Base-by-base conservation (phyloP, 2,329 filamentous ascomycete genomes). In the Fonsecaea nubica region DNA sequence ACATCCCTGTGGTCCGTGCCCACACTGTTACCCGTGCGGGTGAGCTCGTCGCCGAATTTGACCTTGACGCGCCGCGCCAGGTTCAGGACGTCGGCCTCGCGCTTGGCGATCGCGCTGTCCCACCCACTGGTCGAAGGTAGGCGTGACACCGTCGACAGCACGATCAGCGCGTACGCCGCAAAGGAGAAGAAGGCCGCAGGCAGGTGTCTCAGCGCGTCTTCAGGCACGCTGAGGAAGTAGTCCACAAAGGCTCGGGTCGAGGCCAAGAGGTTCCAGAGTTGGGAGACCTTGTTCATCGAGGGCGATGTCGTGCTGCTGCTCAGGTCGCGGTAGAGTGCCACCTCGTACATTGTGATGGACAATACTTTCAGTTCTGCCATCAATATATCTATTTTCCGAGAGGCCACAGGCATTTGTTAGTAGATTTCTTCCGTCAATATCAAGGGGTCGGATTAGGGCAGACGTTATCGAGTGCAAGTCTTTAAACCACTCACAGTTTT, bases 241-340 rank as follows among this genome's bases (percentile, higher is more conserved):
- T 40, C 21, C 48, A 64, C 9, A 32, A 59, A 59, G 13, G 15
- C 45, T 5, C 55, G 62, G 4, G 55, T 35, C 50, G 62, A 59
- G 21, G 45, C 59, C 55, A 64, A n/a, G 5, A 64, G 56, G 21
- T 64, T 38, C 62, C 62, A 64, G 7, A 64, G 45, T 18, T 64
- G 62, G 8, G 50, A 59, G 9, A 21, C 40, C 12, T 45, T 15
- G 7, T 4, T 18, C 38, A 45, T 33, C 25, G 33, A 42, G 6
- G 12, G 33, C 0, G 42, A 8, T 18, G 33, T 38, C 7, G 15
- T 25, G 25, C 25, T 25, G 25, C 25, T 25, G 32, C 15, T 33
- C 12, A 15, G 48, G 21, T 64, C 62, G 18, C 62, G 62, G 13
- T 59, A 64, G 3, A 64, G 45, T 10, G 62, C 45, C 6, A 59